phyloP scores from a whole-genome alignment of 2,329 filamentous ascomycete genomes.

The Talaromyces albobiverticillius region DNA sequence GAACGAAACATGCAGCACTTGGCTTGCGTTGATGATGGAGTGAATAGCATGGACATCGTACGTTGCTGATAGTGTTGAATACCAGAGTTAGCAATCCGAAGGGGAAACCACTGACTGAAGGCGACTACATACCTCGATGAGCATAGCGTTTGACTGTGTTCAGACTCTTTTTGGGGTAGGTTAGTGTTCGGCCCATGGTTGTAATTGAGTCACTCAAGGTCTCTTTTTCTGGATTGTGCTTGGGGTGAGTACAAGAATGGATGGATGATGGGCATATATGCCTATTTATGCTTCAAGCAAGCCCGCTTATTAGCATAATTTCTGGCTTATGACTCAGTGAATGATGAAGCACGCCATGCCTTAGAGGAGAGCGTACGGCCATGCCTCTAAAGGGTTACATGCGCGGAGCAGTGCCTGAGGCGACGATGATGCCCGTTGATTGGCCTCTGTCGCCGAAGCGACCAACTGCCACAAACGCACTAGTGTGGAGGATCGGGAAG shows the following conservation, averaged over 20 bases:
- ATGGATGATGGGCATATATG: too few species aligned
- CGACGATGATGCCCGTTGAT: neutral
- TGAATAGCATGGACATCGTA: slow-evolving; percentile 75
- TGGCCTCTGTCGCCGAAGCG: neutral
- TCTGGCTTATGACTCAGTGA: neutral
- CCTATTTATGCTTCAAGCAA: too few species aligned
- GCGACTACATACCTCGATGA: slow-evolving; percentile 53
- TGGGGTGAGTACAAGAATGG: neutral
- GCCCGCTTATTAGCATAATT: too few species aligned
- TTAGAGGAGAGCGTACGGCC: too few species aligned
- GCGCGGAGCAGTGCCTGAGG: too few species aligned
- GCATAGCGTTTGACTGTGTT: slow-evolving; percentile 68
- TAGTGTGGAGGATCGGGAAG: neutral
- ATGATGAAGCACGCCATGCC: too few species aligned
- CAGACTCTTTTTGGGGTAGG: slow-evolving; percentile 61
- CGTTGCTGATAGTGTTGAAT: slow-evolving; percentile 48
- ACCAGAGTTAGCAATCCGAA: neutral
- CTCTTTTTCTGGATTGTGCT: too few species aligned
- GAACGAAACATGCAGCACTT: slow-evolving; percentile 79
- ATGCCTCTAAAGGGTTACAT: too few species aligned
- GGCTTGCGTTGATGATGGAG: slow-evolving; percentile 68
- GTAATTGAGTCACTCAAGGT: neutral
- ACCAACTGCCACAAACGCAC: neutral
- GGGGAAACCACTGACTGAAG: neutral
- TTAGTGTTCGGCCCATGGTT: slow-evolving; percentile 39